Base-by-base conservation (phyloP, 768 basidiomycete species). In the Lactarius vividus region DNA sequence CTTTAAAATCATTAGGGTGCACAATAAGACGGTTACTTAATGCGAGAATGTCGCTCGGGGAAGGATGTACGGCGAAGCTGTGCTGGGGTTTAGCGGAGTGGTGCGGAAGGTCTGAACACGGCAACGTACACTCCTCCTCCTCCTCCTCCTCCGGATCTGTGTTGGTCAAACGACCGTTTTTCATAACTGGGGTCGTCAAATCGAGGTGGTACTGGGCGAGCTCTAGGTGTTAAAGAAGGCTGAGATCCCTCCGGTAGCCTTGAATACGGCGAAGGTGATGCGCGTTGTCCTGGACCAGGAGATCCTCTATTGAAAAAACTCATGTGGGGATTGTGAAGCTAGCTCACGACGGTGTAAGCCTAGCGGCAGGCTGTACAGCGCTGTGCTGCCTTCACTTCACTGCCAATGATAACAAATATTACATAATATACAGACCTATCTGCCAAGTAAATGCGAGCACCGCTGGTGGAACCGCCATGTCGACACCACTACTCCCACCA, bases 21-120 rank as follows among this genome's bases (percentile, higher is more conserved):
- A 93, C 92, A 53, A 96, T 84, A 18, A 96, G 74, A 70, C 92
- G 87, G 75, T 96, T 96, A 20, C 86, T 83, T 65, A 94, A 79
- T 0, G 94, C 94, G 29, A 94, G 82, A 15, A 31, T 26, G 20
- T 77, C 74, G 69, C 60, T 77, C 0, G 76, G 75, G 26, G 60
- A 35, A 26, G 69, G 35, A 29, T 69, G 69, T 1, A 77, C 75
- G 1, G 63, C 37, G 59, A 72, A 76, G 0, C 75, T 77, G 40
- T 59, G 40, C 11, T n/a, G 28, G 9, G 16, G 16, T 60, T 65
- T 4, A 59, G 52, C 16, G 49, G 4, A 55, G 7, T 13, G 11
- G n/a, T 33, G 31, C 4, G 42, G 26, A 44, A 4, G 33, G 35
- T 16, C 9, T 11, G 31, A 31, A 29, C 39, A 16, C 29, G 28